Evolutionary conservation across 2,329 filamentous ascomycete species (phyloP), one percentile per base, ranked within the genome.

Genomic region (Fusarium sambucinum): DNA sequence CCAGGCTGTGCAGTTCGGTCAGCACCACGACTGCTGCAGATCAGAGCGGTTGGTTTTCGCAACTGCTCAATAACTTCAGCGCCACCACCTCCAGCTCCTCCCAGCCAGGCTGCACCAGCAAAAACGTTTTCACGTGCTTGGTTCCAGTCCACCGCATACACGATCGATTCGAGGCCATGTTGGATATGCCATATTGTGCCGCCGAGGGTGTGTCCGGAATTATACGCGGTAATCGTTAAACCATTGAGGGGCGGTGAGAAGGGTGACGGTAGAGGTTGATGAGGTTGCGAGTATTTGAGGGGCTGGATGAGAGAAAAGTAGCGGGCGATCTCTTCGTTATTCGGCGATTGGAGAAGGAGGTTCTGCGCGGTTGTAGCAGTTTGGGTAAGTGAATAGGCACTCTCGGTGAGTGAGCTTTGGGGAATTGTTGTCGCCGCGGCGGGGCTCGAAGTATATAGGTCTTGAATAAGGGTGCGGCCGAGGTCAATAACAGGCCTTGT

Each of bases 181-280:
- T 98, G 95, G 69, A 99, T 94, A 75, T 98, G 95, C 96, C 96
- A 99, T 82, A 99, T 97, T 25, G 96, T 98, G 57, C 96, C 96
- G 78, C 96, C 96, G 1, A 98, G 87, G 0, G 95, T 97, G 77
- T 97, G 95, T 68, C 96, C 96, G 10, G 96, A 94, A 80, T 96
- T 97, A 81, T 98, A 98, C 1, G 96, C 96, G 1, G 96, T 99
- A 69, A 99, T 92, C 3, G 93, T 97, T 19, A 99, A 87, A 6
- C 94, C 94, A 71, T 96, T 94, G 17, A 97, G 84, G 1, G 95
- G 92, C 6, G 94, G 93, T 4, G 94, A 96, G 76, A 94, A 96
- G 1, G 94, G 91, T 7, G 94, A 96, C 0, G 92, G 89, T 2
- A 94, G 85, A 2, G 96, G 95, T 74, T 97, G 93, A 76, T 97